These are phyloP conservation scores for Dactylis glomerata DNA, from an alignment of 176 grass and related monocot genomes.

Conservation along the genomic window DNA sequence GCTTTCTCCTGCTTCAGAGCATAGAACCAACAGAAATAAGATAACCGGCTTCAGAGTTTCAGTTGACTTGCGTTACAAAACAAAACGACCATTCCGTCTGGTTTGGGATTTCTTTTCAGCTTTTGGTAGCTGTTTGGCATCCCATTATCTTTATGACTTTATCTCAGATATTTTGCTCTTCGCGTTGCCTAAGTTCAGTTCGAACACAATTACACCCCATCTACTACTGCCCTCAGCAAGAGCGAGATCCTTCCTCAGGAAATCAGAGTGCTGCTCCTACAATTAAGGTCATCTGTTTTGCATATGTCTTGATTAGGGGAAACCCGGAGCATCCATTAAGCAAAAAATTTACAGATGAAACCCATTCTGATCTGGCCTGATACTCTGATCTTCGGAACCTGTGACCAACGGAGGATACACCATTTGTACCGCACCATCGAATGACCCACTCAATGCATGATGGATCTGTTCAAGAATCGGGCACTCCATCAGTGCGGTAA, in stretches of 20 bases:
- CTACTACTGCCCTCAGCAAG: background rate
- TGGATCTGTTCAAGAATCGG: constrained; percentile 10
- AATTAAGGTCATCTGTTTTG: background rate
- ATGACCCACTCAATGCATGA: constrained; percentile 7
- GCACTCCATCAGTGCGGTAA: background rate
- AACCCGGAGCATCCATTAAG: background rate
- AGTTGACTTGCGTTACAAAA: background rate
- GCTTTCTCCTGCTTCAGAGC: background rate
- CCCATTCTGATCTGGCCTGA: constrained; percentile 5
- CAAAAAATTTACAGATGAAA: constrained; percentile 30
- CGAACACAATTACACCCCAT: background rate
- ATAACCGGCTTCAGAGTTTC: background rate
- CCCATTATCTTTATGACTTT: background rate
- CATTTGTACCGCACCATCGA: background rate
- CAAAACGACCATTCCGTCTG: background rate
- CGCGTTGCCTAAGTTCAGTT: background rate
- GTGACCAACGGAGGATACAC: background rate
- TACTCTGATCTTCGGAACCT: background rate
- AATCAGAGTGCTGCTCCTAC: background rate
- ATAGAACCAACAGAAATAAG: background rate
- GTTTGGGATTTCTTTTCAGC: background rate
- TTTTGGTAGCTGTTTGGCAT: background rate
- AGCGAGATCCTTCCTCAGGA: background rate
- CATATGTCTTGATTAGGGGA: background rate
- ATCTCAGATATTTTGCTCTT: background rate